These are phyloP conservation scores for Capsella rubella DNA, from an alignment of 441 rosid species.

Conservation along the genomic window DNA sequence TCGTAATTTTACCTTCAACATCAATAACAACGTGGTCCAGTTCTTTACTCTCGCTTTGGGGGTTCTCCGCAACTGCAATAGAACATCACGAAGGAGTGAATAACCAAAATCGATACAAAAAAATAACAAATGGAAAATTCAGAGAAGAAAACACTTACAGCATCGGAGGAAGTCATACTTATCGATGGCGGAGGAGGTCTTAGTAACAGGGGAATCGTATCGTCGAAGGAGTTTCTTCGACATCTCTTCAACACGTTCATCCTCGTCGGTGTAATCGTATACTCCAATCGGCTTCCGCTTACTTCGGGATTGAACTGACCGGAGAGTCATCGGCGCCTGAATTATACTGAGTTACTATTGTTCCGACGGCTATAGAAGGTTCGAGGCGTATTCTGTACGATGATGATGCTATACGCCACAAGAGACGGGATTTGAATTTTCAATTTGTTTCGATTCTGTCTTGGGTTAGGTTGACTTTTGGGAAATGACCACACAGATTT, in stretches of 20 bases:
- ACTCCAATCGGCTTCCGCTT: conserved; percentile 42
- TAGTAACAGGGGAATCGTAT: conserved; percentile 33
- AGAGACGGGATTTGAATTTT: conserved; percentile 17
- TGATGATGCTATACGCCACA: neutral
- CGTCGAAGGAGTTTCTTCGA: conserved; percentile 45
- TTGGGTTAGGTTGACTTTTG: neutral
- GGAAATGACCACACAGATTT: neutral
- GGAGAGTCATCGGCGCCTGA: conserved; percentile 46
- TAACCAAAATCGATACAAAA: too few species aligned
- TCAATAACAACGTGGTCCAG: conserved; percentile 19
- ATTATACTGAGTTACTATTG: neutral
- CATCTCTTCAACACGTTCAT: conserved; percentile 47
- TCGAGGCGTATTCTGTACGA: conserved; percentile 28
- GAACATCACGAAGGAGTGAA: conserved; percentile 19
- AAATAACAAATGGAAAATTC: too few species aligned
- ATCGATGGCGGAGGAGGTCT: conserved; percentile 37
- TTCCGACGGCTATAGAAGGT: conserved; percentile 19
- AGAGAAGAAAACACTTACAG: conserved; percentile 49
- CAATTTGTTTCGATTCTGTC: neutral
- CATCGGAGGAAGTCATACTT: conserved; percentile 55
- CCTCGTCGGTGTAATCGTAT: conserved; percentile 64
- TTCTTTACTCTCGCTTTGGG: conserved; percentile 21
- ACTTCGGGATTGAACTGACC: conserved; percentile 18
- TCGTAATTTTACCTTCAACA: conserved; percentile 37
- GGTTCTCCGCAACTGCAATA: conserved; percentile 28